These are phyloP conservation scores for Erodium maritimum DNA, from an alignment of 345 rosid species.

Conservation along the genomic window DNA sequence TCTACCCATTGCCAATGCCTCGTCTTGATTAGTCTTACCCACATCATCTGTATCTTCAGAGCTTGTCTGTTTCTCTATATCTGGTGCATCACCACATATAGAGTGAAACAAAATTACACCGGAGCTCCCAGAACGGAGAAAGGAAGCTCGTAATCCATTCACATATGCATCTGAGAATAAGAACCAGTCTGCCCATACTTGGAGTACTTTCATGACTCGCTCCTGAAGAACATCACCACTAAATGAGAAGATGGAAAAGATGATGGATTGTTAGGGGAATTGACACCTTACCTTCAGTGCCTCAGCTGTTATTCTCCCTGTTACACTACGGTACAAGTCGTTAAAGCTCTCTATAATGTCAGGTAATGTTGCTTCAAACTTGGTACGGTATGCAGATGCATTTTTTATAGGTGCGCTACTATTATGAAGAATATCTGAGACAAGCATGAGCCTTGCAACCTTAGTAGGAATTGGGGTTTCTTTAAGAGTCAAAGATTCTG, in stretches of 20 bases:
- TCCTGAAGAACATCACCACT: constrained; percentile 31
- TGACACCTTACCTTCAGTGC: constrained; percentile 58
- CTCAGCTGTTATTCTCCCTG: constrained; percentile 98
- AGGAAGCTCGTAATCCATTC: constrained; percentile 85
- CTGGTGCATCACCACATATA: constrained; percentile 79
- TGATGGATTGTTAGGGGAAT: constrained; percentile 8
- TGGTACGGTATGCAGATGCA: constrained; percentile 98
- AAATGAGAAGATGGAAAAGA: not conserved
- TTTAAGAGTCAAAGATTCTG: constrained; percentile 90
- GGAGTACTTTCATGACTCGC: constrained; percentile 90
- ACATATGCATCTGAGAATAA: constrained; percentile 98
- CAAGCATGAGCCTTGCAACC: constrained; percentile 87
- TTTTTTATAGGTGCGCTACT: constrained; percentile 98
- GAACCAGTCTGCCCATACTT: constrained; percentile 99
- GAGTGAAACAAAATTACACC: constrained; percentile 83
- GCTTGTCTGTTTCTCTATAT: constrained; percentile 48
- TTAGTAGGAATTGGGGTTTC: constrained; percentile 95
- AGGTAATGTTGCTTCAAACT: constrained; percentile 83
- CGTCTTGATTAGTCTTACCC: constrained; percentile 55
- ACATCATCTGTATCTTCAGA: constrained; percentile 34
- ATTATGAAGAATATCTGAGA: constrained; percentile 82
- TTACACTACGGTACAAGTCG: constrained; percentile 81
- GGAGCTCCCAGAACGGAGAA: constrained; percentile 77
- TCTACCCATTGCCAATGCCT: constrained; percentile 91
- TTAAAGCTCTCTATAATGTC: constrained; percentile 98